phyloP scores from a whole-genome alignment of 768 basidiomycete species.

The Galerina marginata region DNA sequence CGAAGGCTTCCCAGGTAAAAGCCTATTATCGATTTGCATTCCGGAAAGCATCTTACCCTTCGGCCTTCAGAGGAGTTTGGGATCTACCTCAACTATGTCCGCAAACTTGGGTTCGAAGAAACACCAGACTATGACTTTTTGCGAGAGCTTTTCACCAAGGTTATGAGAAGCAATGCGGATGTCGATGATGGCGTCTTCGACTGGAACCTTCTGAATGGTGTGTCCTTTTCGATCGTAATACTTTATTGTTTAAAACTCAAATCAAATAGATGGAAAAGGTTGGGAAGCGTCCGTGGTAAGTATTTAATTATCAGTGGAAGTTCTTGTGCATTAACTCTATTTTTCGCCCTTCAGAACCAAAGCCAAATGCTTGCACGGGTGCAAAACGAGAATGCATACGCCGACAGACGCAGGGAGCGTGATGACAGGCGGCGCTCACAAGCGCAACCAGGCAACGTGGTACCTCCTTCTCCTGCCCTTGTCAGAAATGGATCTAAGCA shows the following conservation, averaged over 20 bases:
- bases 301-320: conserved; percentile 21
- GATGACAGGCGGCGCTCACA: conserved; percentile 71
- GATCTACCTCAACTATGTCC: conserved; percentile 98
- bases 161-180: conserved; percentile 90
- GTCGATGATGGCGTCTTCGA: conserved; percentile 94
- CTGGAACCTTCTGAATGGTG: conserved; percentile 93
- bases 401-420: conserved; percentile 68
- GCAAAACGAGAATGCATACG: conserved; percentile 51
- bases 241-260: conserved; percentile 9
- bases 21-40: conserved; percentile 7
- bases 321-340: background rate
- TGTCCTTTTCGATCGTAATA: background rate
- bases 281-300: conserved; percentile 87
- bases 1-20: conserved; percentile 91
- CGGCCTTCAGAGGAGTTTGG: conserved; percentile 85
- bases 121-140: conserved; percentile 99
- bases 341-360: conserved; percentile 49
- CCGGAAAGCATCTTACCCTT: conserved; percentile 9
- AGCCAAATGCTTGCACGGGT: conserved; percentile 70
- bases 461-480: conserved; percentile 79
- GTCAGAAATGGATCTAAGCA: conserved; percentile 79
- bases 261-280: conserved; percentile 77
- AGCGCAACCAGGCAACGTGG: conserved; percentile 61
- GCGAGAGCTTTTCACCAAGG: conserved; percentile 92
- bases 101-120: conserved; percentile 98